Conservation (phyloP, 768 basidiomycete species). For the Leccinum sublutescens region DNA sequence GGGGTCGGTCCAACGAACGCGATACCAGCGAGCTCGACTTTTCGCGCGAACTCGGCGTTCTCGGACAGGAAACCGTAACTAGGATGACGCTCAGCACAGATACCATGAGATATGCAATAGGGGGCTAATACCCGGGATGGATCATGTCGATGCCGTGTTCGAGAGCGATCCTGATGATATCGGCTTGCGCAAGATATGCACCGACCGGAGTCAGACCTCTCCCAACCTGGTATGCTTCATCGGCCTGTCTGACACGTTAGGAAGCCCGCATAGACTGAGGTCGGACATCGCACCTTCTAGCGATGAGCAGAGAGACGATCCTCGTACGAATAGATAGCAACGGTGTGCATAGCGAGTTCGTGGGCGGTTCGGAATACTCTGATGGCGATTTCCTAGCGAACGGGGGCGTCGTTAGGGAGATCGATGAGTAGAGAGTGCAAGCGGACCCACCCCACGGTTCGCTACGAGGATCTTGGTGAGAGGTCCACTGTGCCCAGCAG, state of each 20-base stretch:
- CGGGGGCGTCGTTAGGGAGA: conserved; percentile 5
- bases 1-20: conserved; percentile 96
- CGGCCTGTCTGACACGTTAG: conserved; percentile 56
- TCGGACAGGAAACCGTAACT: conserved; percentile 98
- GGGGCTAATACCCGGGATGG: conserved; percentile 79
- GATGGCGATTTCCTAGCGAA: conserved; percentile 90
- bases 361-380: conserved; percentile 98
- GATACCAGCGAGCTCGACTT: conserved; percentile 96
- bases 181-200: conserved; percentile 96
- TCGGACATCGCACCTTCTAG: conserved; percentile 74
- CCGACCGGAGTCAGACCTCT: conserved; percentile 94
- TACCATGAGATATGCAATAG: neutral
- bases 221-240: conserved; percentile 98
- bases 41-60: conserved; percentile 94
- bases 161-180: conserved; percentile 93
- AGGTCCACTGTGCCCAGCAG: conserved; percentile 87
- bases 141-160: conserved; percentile 99
- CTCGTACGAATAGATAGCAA: conserved; percentile 97
- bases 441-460: conserved; percentile 75
- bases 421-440: conserved; percentile 6
- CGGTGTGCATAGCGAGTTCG: conserved; percentile 98
- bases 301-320: conserved; percentile 96
- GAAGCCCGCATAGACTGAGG: conserved; percentile 28
- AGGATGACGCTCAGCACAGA: conserved; percentile 7
- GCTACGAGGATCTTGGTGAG: conserved; percentile 91